These are phyloP conservation scores for Leishmania mexicana DNA, from an alignment of 208 protist genomes.

Conservation along the genomic window DNA sequence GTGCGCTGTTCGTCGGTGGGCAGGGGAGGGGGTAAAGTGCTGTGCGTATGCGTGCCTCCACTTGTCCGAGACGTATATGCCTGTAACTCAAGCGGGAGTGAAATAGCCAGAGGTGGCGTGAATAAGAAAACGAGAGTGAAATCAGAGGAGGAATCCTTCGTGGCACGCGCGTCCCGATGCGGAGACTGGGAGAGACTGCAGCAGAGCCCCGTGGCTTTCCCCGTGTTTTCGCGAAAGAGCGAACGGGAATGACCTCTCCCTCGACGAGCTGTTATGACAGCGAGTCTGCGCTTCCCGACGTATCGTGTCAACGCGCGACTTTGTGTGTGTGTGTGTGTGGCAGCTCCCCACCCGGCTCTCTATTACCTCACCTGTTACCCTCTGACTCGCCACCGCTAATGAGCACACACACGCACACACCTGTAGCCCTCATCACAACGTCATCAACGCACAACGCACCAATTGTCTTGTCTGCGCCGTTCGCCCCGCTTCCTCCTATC, in stretches of 20 bases:
- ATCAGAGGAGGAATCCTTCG: not conserved
- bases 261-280: not conserved
- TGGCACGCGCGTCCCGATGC: not conserved
- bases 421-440: not conserved
- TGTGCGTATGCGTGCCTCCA: not conserved
- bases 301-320: not conserved
- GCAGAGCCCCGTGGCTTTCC: not conserved
- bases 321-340: not conserved
- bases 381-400: not conserved
- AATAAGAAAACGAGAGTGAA: not conserved
- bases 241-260: not conserved
- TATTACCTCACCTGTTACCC: not conserved
- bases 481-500: not conserved
- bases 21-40: not conserved
- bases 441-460: not conserved
- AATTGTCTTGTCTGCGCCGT: not conserved
- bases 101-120: not conserved
- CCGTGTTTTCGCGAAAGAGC: not conserved
- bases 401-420: conserved; percentile 17
- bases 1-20: not conserved
- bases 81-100: not conserved
- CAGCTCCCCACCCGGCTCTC: not conserved
- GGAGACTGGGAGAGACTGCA: not conserved
- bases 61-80: not conserved
- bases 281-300: not conserved